phyloP scores from a whole-genome alignment of 208 protist species.

The Leishmania tarentolae region DNA sequence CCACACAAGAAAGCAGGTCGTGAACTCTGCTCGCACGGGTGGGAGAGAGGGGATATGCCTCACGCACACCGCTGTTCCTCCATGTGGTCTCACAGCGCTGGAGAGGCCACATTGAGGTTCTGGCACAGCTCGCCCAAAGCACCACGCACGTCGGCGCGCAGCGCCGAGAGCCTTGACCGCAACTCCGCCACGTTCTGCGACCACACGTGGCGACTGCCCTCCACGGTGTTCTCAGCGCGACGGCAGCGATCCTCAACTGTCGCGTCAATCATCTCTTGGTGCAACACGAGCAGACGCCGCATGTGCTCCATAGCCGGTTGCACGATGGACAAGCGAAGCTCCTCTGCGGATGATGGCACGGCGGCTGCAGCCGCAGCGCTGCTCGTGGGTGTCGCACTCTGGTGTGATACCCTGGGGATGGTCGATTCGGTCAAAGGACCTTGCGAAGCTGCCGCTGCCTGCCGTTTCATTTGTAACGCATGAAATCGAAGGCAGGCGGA shows the following conservation, averaged over 20 bases:
- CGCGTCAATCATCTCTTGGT: conserved; percentile 74
- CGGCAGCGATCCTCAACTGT: conserved; percentile 70
- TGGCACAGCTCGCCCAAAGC: conserved; percentile 63
- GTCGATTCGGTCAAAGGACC: not conserved
- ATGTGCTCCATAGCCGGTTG: conserved; percentile 72
- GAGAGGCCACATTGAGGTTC: conserved; percentile 74
- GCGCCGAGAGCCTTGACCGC: conserved; percentile 43
- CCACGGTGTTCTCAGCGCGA: conserved; percentile 41
- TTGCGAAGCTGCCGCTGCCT: not conserved
- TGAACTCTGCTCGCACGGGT: too few species aligned
- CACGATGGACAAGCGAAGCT: conserved; percentile 48
- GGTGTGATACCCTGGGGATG: not conserved
- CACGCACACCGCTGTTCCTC: not conserved
- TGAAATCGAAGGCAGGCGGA: conserved; percentile 31
- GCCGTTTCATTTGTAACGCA: conserved; percentile 29
- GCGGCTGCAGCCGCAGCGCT: not conserved
- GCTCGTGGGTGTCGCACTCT: not conserved
- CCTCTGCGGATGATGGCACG: conserved; percentile 14
- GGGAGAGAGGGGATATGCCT: too few species aligned
- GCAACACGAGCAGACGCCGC: conserved; percentile 63
- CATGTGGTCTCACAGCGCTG: conserved; percentile 39
- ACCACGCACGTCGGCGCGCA: conserved; percentile 68
- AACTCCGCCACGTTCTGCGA: conserved; percentile 63
- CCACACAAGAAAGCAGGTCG: conserved; percentile 6
- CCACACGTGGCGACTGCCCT: conserved; percentile 41